Conservation (phyloP, 768 basidiomycete species). For the Dacryopinax primogenitus region DNA sequence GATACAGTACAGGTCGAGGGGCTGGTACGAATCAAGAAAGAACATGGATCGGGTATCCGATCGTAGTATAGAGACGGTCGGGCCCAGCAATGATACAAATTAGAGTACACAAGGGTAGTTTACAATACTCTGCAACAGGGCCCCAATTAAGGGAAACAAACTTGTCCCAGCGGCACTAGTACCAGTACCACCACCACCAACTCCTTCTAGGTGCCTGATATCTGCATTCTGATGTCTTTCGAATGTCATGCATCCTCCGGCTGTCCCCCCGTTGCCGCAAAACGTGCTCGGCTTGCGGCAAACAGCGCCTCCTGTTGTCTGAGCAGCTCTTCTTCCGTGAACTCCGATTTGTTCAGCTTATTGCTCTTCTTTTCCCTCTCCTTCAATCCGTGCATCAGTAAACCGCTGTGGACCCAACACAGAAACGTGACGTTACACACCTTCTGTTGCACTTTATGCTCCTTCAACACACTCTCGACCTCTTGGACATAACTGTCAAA, state of each 20-base stretch:
- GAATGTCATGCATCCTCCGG: background rate
- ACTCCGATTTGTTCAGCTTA: constrained; percentile 73
- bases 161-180: too few species aligned
- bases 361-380: constrained; percentile 88
- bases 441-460: constrained; percentile 93
- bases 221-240: too few species aligned
- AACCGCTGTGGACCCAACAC: background rate
- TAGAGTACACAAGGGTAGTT: constrained; percentile 7
- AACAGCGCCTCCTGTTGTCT: constrained; percentile 84
- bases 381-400: constrained; percentile 28
- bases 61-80: too few species aligned
- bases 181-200: too few species aligned
- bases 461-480: constrained; percentile 84
- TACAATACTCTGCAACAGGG: background rate
- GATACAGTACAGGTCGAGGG: too few species aligned
- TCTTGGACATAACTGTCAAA: constrained; percentile 85
- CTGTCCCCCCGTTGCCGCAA: constrained; percentile 21
- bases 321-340: constrained; percentile 81
- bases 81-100: constrained; percentile 44
- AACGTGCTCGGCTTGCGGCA: constrained; percentile 58
- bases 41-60: too few species aligned
- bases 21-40: too few species aligned
- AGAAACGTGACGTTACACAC: constrained; percentile 32
- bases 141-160: background rate
- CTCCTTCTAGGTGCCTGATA: background rate